These are phyloP conservation scores for Penicillium sp. DNA, from an alignment of 2,329 filamentous ascomycete species.

Conservation along the genomic window DNA sequence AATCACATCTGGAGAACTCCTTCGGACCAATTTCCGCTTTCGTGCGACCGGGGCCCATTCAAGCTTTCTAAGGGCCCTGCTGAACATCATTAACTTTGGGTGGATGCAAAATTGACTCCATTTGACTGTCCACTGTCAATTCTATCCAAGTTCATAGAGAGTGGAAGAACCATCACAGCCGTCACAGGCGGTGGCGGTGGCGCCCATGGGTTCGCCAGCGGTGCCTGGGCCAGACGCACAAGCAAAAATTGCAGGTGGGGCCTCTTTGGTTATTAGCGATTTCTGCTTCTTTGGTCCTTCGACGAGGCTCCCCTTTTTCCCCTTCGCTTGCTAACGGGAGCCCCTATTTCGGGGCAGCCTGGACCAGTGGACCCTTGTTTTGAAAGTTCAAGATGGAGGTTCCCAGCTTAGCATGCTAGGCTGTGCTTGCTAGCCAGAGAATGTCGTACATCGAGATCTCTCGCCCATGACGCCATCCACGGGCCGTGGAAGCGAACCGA, in stretches of 20 bases:
- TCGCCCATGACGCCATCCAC: not conserved
- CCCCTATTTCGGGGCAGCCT: not conserved
- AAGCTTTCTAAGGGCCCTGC: not conserved
- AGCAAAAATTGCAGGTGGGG: not conserved
- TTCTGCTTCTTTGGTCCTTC: not conserved
- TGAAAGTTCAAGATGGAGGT: no score
- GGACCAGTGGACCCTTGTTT: no score
- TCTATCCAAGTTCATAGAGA: not conserved
- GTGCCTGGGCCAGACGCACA: not conserved
- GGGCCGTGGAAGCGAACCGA: not conserved
- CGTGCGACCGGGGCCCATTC: not conserved
- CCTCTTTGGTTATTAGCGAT: not conserved
- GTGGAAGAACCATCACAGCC: not conserved
- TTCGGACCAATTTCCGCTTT: not conserved
- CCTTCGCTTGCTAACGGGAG: not conserved
- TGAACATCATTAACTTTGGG: not conserved
- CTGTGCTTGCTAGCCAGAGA: not conserved
- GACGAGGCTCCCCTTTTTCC: not conserved
- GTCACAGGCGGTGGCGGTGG: not conserved
- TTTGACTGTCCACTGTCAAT: no score
- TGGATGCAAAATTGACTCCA: not conserved
- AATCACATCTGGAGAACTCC: not conserved
- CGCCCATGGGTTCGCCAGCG: not conserved
- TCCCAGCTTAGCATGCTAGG: not conserved
- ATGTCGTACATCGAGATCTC: not conserved